Conservation (phyloP, 441 rosid species). For the Bocquillonia castaneifolia region DNA sequence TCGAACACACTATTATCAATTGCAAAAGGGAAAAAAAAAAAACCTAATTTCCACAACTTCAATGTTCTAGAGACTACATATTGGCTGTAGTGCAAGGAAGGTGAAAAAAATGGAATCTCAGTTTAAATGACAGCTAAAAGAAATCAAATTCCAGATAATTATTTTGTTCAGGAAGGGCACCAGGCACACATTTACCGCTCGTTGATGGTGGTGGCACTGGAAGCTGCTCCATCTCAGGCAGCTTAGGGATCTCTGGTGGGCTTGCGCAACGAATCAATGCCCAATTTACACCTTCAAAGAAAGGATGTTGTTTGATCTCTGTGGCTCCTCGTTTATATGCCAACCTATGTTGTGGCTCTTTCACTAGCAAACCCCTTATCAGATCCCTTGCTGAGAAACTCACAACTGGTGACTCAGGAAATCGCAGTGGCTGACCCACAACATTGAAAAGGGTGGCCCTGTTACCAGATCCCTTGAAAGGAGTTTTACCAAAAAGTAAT, state of each 20-base stretch:
- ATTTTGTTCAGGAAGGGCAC: slow-evolving; percentile 33
- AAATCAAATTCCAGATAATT: slow-evolving; percentile 76
- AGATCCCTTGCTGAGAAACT: slow-evolving; percentile 35
- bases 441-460: slow-evolving; percentile 73
- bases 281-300: slow-evolving; percentile 90
- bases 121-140: slow-evolving; percentile 37
- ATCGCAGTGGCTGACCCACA: slow-evolving; percentile 69
- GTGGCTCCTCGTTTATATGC: slow-evolving; percentile 75
- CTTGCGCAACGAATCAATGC: slow-evolving; percentile 74
- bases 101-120: slow-evolving; percentile 13
- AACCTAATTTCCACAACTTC: slow-evolving; percentile 19
- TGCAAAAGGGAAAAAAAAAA: not conserved
- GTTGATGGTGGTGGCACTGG: slow-evolving; percentile 32
- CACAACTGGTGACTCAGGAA: slow-evolving; percentile 68
- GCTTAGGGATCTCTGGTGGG: slow-evolving; percentile 72
- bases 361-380: too few species aligned
- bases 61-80: slow-evolving; percentile 18
- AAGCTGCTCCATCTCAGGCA: slow-evolving; percentile 49
- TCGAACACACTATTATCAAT: slow-evolving; percentile 24
- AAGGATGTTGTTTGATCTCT: slow-evolving; percentile 73
- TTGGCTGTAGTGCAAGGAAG: too few species aligned
- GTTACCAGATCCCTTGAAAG: slow-evolving; percentile 79
- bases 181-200: slow-evolving; percentile 29
- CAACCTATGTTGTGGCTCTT: slow-evolving; percentile 26
- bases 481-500: slow-evolving; percentile 74